Conservation (phyloP, 306 rosid genomes). For the Castanopsis chinensis region DNA sequence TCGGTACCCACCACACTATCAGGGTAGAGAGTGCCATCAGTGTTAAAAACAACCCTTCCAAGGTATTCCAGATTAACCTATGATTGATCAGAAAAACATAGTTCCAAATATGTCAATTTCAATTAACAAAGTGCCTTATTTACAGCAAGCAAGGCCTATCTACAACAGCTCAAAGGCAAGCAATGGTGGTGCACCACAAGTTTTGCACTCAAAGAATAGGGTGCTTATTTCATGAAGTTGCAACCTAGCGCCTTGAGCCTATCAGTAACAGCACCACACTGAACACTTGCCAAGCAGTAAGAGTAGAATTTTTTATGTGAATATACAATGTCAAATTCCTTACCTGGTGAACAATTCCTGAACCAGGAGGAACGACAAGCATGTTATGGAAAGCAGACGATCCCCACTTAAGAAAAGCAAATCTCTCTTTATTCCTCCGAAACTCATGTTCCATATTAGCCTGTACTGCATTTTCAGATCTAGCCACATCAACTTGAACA, state of each 20-base stretch:
- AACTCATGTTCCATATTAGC: conserved; percentile 4
- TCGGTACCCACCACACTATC: conserved; percentile 18
- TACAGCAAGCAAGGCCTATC: background rate
- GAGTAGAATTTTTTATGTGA: background rate
- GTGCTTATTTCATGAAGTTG: background rate
- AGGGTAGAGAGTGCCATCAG: conserved; percentile 7
- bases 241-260: background rate
- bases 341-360: conserved; percentile 10
- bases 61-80: conserved; percentile 14
- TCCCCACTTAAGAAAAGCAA: conserved; percentile 14
- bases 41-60: conserved; percentile 12
- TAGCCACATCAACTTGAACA: conserved; percentile 8
- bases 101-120: background rate
- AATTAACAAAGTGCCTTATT: background rate
- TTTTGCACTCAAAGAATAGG: background rate
- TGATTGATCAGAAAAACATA: background rate
- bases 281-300: background rate
- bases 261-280: background rate
- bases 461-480: conserved; percentile 2
- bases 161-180: background rate
- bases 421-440: conserved; percentile 3
- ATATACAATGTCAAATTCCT: background rate
- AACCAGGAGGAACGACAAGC: conserved; percentile 6
- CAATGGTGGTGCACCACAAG: background rate
- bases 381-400: conserved; percentile 7